Base-by-base conservation (phyloP, 345 rosid species). In the Viola odorata region DNA sequence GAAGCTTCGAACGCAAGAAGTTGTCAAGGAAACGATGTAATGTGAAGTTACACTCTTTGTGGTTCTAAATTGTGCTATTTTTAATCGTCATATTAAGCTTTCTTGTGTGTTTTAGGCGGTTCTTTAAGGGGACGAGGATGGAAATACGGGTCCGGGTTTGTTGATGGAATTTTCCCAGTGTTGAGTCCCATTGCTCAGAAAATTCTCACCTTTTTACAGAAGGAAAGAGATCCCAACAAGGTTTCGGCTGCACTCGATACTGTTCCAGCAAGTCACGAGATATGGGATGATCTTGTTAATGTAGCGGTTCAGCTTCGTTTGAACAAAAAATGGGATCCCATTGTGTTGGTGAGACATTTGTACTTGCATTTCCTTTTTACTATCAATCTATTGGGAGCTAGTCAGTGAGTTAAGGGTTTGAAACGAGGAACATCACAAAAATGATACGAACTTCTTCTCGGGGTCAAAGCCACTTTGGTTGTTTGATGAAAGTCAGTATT, bases 131-230 rank as follows among this genome's bases (percentile, higher is more conserved):
- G 98, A 32, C 63, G 78, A 72, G 98, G 98, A 71, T 89, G 96
- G 98, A 89, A 91, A 69, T 91, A 91, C 36, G 96, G 96, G 36
- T 91, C 98, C 8, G 96, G 96, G 3, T 91, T 91, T 65, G 98
- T 89, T 0, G 96, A 91, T 79, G 96, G 96, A 50, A 80, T 91
- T 14, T 91, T 91, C 76, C 96, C 96, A 3, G 98, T 91, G 37
- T 58, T 89, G 60, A 85, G 95, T 58, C 90, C 96, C 53, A 66
- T 69, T 69, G 92, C 96, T 70, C 92, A 81, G 75, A 79, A 81
- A 64, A 81, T 91, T 64, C 75, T 85, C 45, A 66, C 67, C 17
- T 87, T 89, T 45, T 67, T 81, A 7, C 84, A 70, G 47, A 72
- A 62, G 64, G 85, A 86, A 68, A 71, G 63, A 47, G 86, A 85